Percentiles rank a stretch among this genome's conserved stretches.
phyloP scores from a whole-genome alignment of 1,284 basidiomycete species.

The Cutaneotrichosporon cyanovorans region DNA sequence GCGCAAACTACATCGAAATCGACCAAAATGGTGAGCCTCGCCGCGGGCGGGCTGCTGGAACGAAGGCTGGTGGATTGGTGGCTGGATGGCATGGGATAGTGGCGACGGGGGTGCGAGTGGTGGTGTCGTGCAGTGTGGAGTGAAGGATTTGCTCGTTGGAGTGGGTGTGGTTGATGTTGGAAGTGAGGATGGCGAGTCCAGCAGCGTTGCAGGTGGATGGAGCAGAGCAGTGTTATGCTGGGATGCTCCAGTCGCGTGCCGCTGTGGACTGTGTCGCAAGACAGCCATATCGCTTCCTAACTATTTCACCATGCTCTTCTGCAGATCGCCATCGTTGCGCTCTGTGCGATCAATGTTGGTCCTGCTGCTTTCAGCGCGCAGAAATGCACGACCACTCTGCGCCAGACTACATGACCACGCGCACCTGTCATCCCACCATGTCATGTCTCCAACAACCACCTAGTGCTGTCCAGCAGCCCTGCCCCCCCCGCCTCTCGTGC shows the following conservation, averaged over 20 bases:
- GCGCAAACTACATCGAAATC: not conserved
- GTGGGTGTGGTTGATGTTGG: not conserved
- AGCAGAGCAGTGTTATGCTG: too few relatives aligned
- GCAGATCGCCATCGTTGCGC: not conserved
- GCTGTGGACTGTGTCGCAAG: too few relatives aligned
- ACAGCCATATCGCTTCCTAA: too few relatives aligned
- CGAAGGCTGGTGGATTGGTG: not conserved
- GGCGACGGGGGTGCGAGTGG: not conserved
- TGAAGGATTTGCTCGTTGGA: not conserved
- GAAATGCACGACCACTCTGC: too few relatives aligned
- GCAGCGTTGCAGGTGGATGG: too few relatives aligned
- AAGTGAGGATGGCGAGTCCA: too few relatives aligned
- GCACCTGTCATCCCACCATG: not conserved
- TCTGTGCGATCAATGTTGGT: too few relatives aligned
- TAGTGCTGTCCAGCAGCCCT: not conserved
- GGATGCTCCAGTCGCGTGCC: not conserved
- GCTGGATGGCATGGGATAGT: not conserved
- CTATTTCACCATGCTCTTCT: too few relatives aligned
- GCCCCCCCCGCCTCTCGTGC: not conserved
- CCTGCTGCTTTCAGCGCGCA: not conserved
- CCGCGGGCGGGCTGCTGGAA: not conserved
- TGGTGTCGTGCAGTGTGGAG: not conserved
- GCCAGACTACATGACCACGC: too few relatives aligned
- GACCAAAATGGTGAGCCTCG: constrained; percentile 8
- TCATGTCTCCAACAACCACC: not conserved